Conservation (phyloP, 305 asterid genomes). For the Ilex paraguariensis region DNA sequence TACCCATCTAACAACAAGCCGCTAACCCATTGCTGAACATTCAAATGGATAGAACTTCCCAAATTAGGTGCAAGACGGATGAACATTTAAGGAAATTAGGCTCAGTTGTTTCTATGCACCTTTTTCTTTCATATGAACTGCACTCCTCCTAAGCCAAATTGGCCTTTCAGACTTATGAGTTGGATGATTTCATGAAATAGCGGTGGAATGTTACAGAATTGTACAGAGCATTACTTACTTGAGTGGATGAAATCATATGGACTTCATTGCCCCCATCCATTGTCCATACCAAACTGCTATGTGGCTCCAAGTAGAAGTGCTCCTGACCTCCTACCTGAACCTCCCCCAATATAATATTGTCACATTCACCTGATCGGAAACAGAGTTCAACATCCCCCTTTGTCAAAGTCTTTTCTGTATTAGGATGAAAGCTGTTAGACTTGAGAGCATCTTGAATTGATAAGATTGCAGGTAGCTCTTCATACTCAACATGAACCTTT, state of each 20-base stretch:
- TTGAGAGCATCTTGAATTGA: slow-evolving; percentile 79
- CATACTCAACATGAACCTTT: slow-evolving; percentile 70
- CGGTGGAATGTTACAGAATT: too few relatives aligned
- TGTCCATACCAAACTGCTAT: slow-evolving; percentile 82
- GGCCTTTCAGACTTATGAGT: too few relatives aligned
- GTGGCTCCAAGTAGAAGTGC: slow-evolving; percentile 96
- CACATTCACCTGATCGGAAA: slow-evolving; percentile 70
- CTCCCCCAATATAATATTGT: slow-evolving; percentile 77
- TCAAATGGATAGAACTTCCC: too few relatives aligned
- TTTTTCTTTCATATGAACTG: too few relatives aligned
- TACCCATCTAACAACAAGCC: too few relatives aligned
- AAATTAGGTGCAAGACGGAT: too few relatives aligned
- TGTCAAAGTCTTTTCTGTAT: slow-evolving; percentile 52
- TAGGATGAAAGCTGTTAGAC: slow-evolving; percentile 71
- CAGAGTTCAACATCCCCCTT: slow-evolving; percentile 72
- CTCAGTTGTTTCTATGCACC: too few relatives aligned
- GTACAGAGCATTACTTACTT: slow-evolving; percentile 31
- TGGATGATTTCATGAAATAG: too few relatives aligned
- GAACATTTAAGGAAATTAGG: too few relatives aligned
- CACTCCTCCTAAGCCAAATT: too few relatives aligned
- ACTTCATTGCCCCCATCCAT: slow-evolving; percentile 90
- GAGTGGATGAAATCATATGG: slow-evolving; percentile 96
- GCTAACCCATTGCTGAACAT: too few relatives aligned
- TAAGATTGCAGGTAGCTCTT: slow-evolving; percentile 83
- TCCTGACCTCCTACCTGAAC: slow-evolving; percentile 93